Evolutionary conservation across 1,284 basidiomycete genomes (phyloP), one percentile per base, ranked within the genome.

Genomic region (Mycosarcoma mackinlayi): DNA sequence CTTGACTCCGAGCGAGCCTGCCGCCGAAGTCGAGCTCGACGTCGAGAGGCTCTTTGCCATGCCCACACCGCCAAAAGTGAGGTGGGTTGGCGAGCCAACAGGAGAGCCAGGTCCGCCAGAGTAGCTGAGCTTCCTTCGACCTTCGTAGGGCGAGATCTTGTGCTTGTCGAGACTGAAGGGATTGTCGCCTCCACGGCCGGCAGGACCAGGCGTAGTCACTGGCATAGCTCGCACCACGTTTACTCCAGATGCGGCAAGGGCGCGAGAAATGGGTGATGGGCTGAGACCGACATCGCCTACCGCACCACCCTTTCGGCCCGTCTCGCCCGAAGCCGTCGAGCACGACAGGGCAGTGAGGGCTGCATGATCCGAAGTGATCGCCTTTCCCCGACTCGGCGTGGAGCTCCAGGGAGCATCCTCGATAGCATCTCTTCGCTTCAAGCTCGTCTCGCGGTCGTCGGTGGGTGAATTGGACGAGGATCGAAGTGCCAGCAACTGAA

Each of bases 81-180:
- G 48, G 38, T 62, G 56, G 11, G 53, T 67, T 9, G 65, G 52
- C 40, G 72, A 64, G 13, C 31, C 59, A 10, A 33, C 46, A 7
- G 61, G 59, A 10, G 57, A 61, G 9, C 35, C 65, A 13, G 59
- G 69, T 6, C 39, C 66, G 31, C 58, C 58, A 21, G 58, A 61
- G 45, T 66, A 73, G 53, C 64, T 67, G 44, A 73, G 57, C 50
- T 62, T 67, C n/a, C n/a, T n/a, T 4, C 69, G 65, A 41, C n/a
- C n/a, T n/a, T n/a, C n/a, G n/a, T 62, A 67, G 3, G 76, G 76
- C 37, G 69, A 70, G 45, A 77, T 73, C 59, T 75, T 76, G 64
- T 78, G 77, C 44, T 73, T 64, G 47, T 78, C 75, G 21, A 78
- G 64, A 35, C 70, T 77, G 54, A 78, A 78, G 3, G 77, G 77